Base-by-base conservation (phyloP, 2,329 filamentous ascomycete genomes). In the Periglandula ipomoeae region DNA sequence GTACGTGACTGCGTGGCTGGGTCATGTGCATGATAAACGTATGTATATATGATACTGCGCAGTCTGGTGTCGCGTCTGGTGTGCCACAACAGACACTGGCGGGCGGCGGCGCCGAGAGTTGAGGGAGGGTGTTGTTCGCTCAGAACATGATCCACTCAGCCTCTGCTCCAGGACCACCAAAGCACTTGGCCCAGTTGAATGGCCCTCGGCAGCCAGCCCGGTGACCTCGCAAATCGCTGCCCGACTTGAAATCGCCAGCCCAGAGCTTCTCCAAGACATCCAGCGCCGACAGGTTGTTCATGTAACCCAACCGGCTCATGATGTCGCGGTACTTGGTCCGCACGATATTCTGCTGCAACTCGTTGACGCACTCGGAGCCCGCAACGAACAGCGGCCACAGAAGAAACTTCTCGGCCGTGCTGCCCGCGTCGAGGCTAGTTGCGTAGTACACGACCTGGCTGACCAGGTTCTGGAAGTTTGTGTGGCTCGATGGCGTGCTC, bases 331-430 rank as follows among this genome's bases (percentile, higher is more conserved):
- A 95, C 57, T 89, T 84, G 55, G 81, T 76, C 47, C 89, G 81
- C 46, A 96, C 85, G 50, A 90, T 80, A 50, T 80, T 79, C 54
- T 90, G 85, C 60, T 95, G 87, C 45, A 82, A 72, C 59, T 87
- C 81, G 55, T 88, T 85, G 53, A 93, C 84, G 59, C 89, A 95
- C 69, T 96, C 91, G 20, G 87, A 89, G 19, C 90, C 90, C 1
- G 85, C 83, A 46, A 96, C 85, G 63, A 96, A 95, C 3, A 96
- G 76, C 3, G 91, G 90, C 91, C 90, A 96, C 8, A 96, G 79
- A 9, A 96, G 70, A 63, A 95, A 95, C 61, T 95, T 94, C 66
- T 95, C 85, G 34, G 85, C 83, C 43, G 75, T 78, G 58, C 79
- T 82, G 37, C 78, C 85, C 3, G 83, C 76, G 53, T 87, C 82